Conservation (phyloP, 75 land plant species). For the Cryptomeria japonica region DNA sequence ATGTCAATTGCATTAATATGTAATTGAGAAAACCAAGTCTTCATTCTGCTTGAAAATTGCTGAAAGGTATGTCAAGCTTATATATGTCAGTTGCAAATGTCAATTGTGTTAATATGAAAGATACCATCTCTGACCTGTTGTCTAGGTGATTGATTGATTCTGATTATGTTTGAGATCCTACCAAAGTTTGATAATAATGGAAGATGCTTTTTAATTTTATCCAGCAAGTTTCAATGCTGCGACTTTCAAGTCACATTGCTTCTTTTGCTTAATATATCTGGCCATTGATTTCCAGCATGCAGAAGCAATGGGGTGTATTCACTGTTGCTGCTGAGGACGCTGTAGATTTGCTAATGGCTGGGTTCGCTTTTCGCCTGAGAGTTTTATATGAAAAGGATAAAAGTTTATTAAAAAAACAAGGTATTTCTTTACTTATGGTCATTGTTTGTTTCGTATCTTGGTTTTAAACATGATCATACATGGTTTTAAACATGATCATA, state of each 20-base stretch:
- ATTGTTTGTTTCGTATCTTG: slow-evolving; percentile 1
- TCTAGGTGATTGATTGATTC: not conserved
- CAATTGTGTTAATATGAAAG: not conserved
- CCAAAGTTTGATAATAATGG: slow-evolving; percentile 4
- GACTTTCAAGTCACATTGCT: not conserved
- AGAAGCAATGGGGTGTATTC: slow-evolving; percentile 42
- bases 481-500: not conserved
- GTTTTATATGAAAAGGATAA: slow-evolving; percentile 77
- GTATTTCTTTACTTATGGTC: slow-evolving; percentile 1
- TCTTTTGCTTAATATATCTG: not conserved
- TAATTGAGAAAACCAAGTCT: slow-evolving; percentile 74
- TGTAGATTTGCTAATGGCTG: slow-evolving; percentile 77
- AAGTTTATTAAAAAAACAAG: slow-evolving; percentile 37
- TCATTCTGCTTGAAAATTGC: slow-evolving; percentile 89
- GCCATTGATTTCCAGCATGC: slow-evolving; percentile 50
- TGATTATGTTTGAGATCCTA: not conserved
- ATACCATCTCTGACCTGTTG: not conserved
- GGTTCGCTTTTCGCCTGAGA: slow-evolving; percentile 77
- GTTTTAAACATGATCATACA: not conserved
- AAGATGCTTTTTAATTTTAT: not conserved
- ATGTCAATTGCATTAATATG: not conserved
- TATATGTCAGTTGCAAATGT: not conserved
- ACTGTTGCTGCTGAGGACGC: slow-evolving; percentile 75
- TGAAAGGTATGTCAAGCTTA: slow-evolving; percentile 49
- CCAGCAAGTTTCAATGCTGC: not conserved